Conservation (phyloP, 1,139 yeast genomes). For the Nematodospora anomalae region DNA sequence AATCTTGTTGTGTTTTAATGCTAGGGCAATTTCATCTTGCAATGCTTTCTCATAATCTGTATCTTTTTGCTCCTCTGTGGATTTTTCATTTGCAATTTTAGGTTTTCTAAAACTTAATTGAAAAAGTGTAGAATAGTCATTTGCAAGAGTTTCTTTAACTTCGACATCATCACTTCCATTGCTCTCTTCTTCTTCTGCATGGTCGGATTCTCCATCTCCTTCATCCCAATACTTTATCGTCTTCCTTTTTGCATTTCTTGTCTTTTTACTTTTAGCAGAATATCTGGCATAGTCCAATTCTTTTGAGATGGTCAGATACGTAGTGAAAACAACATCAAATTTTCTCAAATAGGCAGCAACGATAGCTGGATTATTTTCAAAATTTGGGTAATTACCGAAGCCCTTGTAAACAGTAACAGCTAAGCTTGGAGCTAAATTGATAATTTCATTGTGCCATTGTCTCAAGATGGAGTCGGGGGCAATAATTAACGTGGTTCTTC, state of each 20-base stretch:
- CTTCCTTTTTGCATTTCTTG: slow-evolving; percentile 36
- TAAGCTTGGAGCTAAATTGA: slow-evolving; percentile 54
- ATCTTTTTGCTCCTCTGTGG: slow-evolving; percentile 21
- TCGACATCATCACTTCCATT: slow-evolving; percentile 3
- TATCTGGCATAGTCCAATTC: slow-evolving; percentile 84
- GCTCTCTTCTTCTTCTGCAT: slow-evolving; percentile 14
- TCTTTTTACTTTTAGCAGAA: slow-evolving; percentile 58
- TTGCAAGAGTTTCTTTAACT: slow-evolving; percentile 12
- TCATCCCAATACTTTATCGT: slow-evolving; percentile 13
- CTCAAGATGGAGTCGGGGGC: slow-evolving; percentile 80
- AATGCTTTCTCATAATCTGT: slow-evolving; percentile 40
- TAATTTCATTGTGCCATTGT: slow-evolving; percentile 83
- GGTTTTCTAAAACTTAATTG: slow-evolving; percentile 32
- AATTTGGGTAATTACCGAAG: slow-evolving; percentile 47
- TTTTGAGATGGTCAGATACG: slow-evolving; percentile 65
- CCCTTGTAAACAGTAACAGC: slow-evolving; percentile 68
- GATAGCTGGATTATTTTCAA: slow-evolving; percentile 40
- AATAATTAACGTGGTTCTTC: slow-evolving; percentile 75
- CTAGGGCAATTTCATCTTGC: slow-evolving; percentile 38
- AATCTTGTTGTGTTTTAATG: slow-evolving; percentile 30
- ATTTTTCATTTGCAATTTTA: slow-evolving; percentile 26
- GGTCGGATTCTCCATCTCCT: slow-evolving; percentile 14
- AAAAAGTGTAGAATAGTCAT: slow-evolving; percentile 29
- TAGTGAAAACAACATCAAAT: slow-evolving; percentile 80
- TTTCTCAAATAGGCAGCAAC: slow-evolving; percentile 49